Percentiles rank a stretch among this genome's conserved stretches.
These are phyloP conservation scores for Fusarium coicis DNA, from an alignment of 2,329 filamentous ascomycete genomes.

Conservation along the genomic window DNA sequence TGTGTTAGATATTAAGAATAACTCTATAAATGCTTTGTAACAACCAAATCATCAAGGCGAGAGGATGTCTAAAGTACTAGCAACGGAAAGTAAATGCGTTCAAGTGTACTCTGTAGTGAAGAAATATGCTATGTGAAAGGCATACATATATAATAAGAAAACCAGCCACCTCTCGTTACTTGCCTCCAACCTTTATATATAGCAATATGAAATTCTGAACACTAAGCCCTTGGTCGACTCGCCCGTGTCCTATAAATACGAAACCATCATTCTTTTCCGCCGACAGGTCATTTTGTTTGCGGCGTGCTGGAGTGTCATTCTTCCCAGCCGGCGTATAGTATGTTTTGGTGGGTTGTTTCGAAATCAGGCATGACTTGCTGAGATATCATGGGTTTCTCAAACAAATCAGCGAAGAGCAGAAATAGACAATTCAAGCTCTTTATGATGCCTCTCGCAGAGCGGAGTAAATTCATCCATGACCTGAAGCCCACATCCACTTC, in stretches of 20 bases:
- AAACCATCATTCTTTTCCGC: background rate
- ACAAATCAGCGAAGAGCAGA: background rate
- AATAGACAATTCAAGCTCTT: background rate
- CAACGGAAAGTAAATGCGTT: background rate
- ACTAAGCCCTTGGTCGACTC: background rate
- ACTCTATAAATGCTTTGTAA: background rate
- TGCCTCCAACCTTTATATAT: background rate
- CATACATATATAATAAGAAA: background rate
- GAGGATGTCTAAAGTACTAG: accelerated
- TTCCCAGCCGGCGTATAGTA: background rate
- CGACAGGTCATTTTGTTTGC: accelerated
- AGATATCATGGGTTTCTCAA: background rate
- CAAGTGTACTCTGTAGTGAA: background rate
- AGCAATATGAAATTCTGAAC: background rate
- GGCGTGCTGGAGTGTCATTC: background rate
- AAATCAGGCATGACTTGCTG: background rate
- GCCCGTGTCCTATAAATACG: too few relatives aligned
- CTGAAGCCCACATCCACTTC: background rate
- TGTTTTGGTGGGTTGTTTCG: background rate
- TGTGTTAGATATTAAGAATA: too few relatives aligned
- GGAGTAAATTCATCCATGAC: background rate
- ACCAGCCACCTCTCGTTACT: too few relatives aligned
- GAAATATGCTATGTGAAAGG: background rate
- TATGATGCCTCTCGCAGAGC: background rate
- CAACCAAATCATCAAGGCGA: background rate